Evolutionary conservation across 352 stramenopile genomes (phyloP).

Genomic region (Peronospora tabacina): DNA sequence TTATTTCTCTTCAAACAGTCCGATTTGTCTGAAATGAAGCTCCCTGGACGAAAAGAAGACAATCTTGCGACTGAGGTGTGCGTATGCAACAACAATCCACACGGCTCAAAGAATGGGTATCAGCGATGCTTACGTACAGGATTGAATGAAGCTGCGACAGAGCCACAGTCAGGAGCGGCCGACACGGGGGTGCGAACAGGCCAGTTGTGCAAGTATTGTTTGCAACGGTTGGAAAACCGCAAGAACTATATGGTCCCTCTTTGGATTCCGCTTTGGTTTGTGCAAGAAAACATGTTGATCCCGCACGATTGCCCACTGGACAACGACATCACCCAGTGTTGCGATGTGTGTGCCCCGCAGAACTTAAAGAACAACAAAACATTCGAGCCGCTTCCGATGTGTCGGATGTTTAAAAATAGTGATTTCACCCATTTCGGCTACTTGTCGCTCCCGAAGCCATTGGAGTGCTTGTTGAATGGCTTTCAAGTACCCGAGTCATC

Average conservation of each 20-base stretch:
- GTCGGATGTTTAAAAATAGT: slow-evolving; percentile 59
- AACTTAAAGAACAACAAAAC: slow-evolving; percentile 35
- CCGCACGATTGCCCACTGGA: slow-evolving; percentile 59
- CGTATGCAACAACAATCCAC: slow-evolving; percentile 35
- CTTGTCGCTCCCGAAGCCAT: slow-evolving; percentile 46
- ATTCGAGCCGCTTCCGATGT: slow-evolving; percentile 72
- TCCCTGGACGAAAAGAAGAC: slow-evolving; percentile 38
- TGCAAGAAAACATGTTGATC: slow-evolving; percentile 73
- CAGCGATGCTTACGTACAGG: slow-evolving; percentile 37
- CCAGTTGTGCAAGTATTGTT: slow-evolving; percentile 60
- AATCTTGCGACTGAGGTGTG: slow-evolving; percentile 36
- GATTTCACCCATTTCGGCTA: slow-evolving; percentile 30
- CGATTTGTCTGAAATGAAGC: slow-evolving; percentile 52
- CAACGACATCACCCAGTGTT: slow-evolving; percentile 57
- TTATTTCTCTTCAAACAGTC: slow-evolving; percentile 95
- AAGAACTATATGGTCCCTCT: slow-evolving; percentile 71
- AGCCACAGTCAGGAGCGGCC: slow-evolving; percentile 30
- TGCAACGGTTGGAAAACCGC: slow-evolving; percentile 44
- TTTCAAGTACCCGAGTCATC: slow-evolving; percentile 29
- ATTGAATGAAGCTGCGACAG: slow-evolving; percentile 37
- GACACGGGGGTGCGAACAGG: slow-evolving; percentile 33
- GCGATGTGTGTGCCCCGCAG: slow-evolving; percentile 49
- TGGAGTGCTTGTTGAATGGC: slow-evolving; percentile 48
- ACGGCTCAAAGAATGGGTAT: slow-evolving; percentile 23
- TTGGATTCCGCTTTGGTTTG: slow-evolving; percentile 79